phyloP scores from a whole-genome alignment of 495 filamentous ascomycete genomes.

The Daldinia loculata region DNA sequence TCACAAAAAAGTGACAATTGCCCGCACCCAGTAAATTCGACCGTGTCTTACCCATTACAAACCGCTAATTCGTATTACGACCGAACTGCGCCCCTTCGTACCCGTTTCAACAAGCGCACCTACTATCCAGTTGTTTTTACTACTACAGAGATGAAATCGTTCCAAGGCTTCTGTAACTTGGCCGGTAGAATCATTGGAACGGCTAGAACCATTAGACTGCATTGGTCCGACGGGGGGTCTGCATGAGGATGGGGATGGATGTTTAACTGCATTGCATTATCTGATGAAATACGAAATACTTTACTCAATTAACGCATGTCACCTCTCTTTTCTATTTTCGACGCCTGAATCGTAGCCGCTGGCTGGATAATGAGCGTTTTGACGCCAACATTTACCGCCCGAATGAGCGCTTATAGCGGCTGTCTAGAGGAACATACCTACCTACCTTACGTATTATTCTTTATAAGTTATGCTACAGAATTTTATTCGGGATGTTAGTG shows the following conservation, averaged over 20 bases:
- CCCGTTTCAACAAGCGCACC: constrained; percentile 36
- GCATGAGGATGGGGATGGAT: neutral
- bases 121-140: constrained; percentile 15
- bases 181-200: neutral
- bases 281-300: neutral
- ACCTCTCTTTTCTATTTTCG: no score
- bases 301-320: no score
- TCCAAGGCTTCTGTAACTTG: constrained; percentile 20
- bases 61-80: constrained; percentile 29
- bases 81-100: constrained; percentile 28
- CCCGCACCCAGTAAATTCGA: constrained; percentile 23
- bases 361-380: no score
- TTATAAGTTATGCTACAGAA: no score
- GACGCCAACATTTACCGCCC: no score
- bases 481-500: no score
- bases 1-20: neutral
- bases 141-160: constrained; percentile 5
- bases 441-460: no score
- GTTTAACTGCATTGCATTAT: constrained; percentile 1
- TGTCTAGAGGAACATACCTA: no score
- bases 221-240: constrained; percentile 23
- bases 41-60: constrained; percentile 17
- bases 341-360: no score
- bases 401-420: no score
- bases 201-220: neutral